phyloP scores from a whole-genome alignment of 345 rosid species.

The Rhodamnia argentea region DNA sequence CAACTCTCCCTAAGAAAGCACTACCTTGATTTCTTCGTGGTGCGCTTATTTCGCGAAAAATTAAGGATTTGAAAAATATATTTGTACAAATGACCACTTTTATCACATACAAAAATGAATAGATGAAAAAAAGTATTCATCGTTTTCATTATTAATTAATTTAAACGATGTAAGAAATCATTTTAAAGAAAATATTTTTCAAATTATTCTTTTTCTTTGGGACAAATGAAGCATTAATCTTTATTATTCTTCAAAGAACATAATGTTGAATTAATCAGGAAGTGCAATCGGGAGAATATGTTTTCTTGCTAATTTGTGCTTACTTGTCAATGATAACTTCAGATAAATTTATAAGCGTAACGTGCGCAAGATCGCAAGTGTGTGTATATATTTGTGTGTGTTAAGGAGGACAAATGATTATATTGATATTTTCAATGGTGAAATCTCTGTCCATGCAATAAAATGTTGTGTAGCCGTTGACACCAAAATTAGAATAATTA shows the following conservation, averaged over 20 bases:
- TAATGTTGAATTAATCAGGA: neutral
- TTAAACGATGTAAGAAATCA: neutral
- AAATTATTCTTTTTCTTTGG: neutral
- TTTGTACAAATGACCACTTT: neutral
- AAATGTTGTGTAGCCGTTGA: neutral
- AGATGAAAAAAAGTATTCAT: neutral
- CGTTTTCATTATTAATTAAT: neutral
- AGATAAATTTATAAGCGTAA: neutral
- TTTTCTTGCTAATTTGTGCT: neutral
- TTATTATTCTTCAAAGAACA: neutral
- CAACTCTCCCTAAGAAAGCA: neutral
- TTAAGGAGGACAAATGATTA: neutral
- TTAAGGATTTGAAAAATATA: neutral
- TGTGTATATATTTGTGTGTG: too few species aligned
- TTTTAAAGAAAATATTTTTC: neutral
- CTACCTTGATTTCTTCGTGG: neutral
- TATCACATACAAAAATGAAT: neutral
- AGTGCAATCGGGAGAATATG: neutral
- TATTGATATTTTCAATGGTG: neutral
- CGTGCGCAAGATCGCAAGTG: neutral
- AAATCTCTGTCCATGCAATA: neutral
- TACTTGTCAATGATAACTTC: neutral
- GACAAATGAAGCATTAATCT: neutral
- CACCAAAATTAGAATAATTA: neutral
- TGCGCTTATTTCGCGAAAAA: fast-evolving